Evolutionary conservation across 2,329 filamentous ascomycete species (phyloP).

Genomic region (Pleoardoris graminearum): DNA sequence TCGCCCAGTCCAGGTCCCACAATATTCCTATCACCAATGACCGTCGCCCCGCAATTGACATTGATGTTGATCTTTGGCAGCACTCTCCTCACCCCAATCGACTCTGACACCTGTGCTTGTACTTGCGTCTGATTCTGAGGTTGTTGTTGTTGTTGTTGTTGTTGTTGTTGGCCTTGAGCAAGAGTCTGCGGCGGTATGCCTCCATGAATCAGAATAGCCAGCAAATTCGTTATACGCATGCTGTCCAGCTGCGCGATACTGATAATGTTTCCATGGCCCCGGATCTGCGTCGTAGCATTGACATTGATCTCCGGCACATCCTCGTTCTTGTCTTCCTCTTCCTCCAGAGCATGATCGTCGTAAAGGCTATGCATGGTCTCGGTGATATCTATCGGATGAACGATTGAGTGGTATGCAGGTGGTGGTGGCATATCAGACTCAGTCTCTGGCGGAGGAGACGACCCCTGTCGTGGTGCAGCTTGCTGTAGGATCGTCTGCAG

Average conservation of each 20-base stretch:
- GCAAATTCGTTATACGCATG: constrained; percentile 30
- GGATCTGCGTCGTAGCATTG: constrained; percentile 40
- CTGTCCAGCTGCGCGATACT: constrained; percentile 39
- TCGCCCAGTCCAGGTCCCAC: constrained; percentile 40
- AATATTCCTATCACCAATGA: constrained; percentile 42
- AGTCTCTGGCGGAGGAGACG: not conserved
- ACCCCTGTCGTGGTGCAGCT: constrained; percentile 7
- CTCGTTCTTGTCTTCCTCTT: constrained; percentile 15
- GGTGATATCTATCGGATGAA: constrained; percentile 22
- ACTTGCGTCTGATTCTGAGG: not conserved
- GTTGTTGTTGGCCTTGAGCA: constrained; percentile 4
- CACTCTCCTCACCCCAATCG: constrained; percentile 8
- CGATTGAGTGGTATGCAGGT: constrained; percentile 37
- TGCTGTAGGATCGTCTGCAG: constrained; percentile 13
- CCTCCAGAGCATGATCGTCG: constrained; percentile 24
- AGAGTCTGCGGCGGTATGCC: constrained; percentile 8
- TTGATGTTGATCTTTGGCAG: constrained; percentile 35
- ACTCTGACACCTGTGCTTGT: too few species aligned
- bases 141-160: constrained; percentile 7
- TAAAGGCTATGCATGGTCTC: constrained; percentile 21
- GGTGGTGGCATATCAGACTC: constrained; percentile 27
- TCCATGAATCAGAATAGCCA: constrained; percentile 27
- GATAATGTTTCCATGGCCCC: constrained; percentile 41
- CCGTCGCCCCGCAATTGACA: constrained; percentile 40
- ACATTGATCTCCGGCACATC: constrained; percentile 37